Evolutionary conservation across 768 basidiomycete genomes (phyloP).

Genomic region (Psilocybe azurescens): DNA sequence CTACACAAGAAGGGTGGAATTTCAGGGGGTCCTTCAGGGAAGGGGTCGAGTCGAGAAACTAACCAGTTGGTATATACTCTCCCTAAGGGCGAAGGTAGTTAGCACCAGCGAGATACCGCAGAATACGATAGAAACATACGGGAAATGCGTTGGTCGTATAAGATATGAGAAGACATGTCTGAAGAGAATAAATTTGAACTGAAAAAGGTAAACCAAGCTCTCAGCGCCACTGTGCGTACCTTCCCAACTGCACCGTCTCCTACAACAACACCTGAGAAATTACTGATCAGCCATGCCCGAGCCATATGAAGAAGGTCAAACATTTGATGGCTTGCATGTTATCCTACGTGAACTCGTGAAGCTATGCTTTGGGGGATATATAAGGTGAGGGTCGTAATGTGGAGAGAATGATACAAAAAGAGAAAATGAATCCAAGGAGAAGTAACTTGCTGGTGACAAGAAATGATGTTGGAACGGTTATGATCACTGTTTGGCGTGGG

Average conservation of each 20-base stretch:
- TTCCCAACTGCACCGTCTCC: conserved; percentile 99
- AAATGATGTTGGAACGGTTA: conserved; percentile 31
- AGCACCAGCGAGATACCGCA: conserved; percentile 13
- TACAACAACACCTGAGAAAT: conserved; percentile 87
- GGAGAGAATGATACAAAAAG: conserved; percentile 28
- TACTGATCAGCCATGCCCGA: conserved; percentile 35
- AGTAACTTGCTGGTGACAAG: conserved; percentile 29
- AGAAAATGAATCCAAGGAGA: conserved; percentile 25
- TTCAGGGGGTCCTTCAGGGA: not conserved
- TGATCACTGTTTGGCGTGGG: conserved; percentile 33
- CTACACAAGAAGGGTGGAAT: conserved; percentile 41
- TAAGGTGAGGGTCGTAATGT: conserved; percentile 25
- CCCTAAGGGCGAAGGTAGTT: conserved; percentile 56
- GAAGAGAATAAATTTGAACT: conserved; percentile 24
- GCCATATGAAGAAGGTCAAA: conserved; percentile 40
- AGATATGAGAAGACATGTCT: conserved; percentile 99
- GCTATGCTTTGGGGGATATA: conserved; percentile 17
- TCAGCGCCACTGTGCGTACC: conserved; percentile 43
- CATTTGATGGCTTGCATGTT: conserved; percentile 94
- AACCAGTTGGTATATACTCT: conserved; percentile 96
- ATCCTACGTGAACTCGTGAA: conserved; percentile 28
- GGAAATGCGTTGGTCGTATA: conserved; percentile 99
- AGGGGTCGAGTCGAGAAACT: not conserved
- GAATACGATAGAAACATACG: conserved; percentile 50
- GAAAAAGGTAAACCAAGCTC: conserved; percentile 9